Percentiles rank a stretch among this genome's conserved stretches.
Evolutionary conservation across 148 eudicot genomes (phyloP).

Genomic region (Silene uniflora): DNA sequence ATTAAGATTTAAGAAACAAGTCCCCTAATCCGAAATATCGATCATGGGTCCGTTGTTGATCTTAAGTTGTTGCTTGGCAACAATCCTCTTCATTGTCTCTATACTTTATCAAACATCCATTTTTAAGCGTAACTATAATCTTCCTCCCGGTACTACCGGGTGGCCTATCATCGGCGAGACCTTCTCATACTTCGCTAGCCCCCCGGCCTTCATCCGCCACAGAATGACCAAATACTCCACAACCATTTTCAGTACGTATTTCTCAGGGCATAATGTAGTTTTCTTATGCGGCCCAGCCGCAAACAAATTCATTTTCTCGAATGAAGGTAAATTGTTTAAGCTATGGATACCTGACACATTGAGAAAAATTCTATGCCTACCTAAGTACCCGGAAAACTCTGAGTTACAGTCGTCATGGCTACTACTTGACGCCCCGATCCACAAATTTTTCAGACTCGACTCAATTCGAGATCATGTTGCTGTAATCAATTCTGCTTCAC

Average conservation of each 20-base stretch:
- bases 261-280: background rate
- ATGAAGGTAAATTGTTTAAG: background rate
- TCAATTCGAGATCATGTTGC: background rate
- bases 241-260: background rate
- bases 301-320: background rate
- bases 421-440: background rate
- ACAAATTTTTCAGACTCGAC: slow-evolving; percentile 1
- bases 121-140: background rate
- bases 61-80: too few relatives aligned
- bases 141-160: background rate
- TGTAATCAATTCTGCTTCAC: background rate
- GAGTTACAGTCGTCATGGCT: background rate
- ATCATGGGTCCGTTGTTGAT: too few relatives aligned
- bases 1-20: too few relatives aligned
- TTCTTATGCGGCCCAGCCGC: background rate
- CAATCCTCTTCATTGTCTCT: too few relatives aligned
- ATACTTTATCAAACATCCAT: too few relatives aligned
- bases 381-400: background rate
- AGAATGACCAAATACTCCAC: background rate
- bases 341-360: too few relatives aligned
- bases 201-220: background rate
- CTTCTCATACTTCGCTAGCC: background rate
- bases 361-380: background rate
- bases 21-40: too few relatives aligned
- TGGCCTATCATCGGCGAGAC: background rate